Evolutionary conservation across 192 early-diverging fungal genomes (phyloP), one percentile per base, ranked within the genome.

Genomic region (Helicostylum pulchrum): DNA sequence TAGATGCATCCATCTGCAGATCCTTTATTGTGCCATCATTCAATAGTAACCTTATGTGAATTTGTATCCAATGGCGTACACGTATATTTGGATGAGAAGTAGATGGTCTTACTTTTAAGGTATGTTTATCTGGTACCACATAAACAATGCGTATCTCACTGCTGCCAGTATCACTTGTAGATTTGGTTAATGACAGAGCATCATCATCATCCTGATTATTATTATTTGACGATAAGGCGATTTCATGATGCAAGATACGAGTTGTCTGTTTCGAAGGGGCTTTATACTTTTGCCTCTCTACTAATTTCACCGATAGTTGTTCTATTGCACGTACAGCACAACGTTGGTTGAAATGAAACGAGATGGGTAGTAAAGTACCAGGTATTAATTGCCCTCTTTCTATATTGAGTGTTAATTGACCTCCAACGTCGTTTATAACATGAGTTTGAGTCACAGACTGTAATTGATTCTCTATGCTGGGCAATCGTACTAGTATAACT

Each of bases 11-110:
- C 20, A 66, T 66, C 20, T 60, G 58, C 14, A 47, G 19, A 30
- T 70, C 68, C 32, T 64, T 64, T 11, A 50, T 34, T 23, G 62
- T 53, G 1, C 61, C 44, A 39, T 69, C 61, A 6, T 50, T 62
- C 32, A 70, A 34, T 1, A 45, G 31, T 26, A 70, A 46, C 7
- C 26, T 59, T 20, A 64, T 21, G 9, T 55, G 44, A 10, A 73
- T 58, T 45, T 73, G 65, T 12, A 73, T 39, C 71, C 71, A 73
- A 21, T 73, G 71, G 6, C 61, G 52, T n/a, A 73, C 61, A 30
- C 65, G 60, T 21, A 73, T 73, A 30, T 61, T 61, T 30, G 59
- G 44, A 51, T 73, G 47, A 7, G 54, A 48, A 6, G 65, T 64
- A 31, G 71, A 63, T 2, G 71, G 46, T 15, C 67, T 61, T 10